Conservation (phyloP, 495 filamentous ascomycete genomes). For the Lasiosphaeria hispida region DNA sequence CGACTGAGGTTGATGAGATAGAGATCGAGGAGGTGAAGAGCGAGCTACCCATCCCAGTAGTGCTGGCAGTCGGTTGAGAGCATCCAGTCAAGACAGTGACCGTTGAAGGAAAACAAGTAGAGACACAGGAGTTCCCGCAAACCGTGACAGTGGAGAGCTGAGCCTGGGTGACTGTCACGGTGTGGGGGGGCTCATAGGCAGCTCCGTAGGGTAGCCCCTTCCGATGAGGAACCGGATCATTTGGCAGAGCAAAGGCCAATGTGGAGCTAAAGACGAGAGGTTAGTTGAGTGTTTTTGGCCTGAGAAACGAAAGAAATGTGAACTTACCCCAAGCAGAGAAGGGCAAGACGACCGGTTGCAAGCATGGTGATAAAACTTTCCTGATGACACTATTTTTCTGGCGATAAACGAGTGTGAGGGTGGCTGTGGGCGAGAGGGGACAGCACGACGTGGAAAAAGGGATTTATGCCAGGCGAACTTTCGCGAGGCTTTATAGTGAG, state of each 20-base stretch:
- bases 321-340: background rate
- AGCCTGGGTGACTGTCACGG: no score
- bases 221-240: background rate
- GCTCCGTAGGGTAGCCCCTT: no score
- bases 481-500: background rate
- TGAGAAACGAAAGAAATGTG: background rate
- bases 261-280: background rate
- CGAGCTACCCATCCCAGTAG: no score
- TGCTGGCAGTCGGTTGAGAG: no score
- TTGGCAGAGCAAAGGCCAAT: background rate
- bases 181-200: no score
- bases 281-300: background rate
- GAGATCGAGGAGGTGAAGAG: no score
- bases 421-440: no score
- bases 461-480: background rate
- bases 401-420: background rate
- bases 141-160: no score
- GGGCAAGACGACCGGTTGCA: background rate
- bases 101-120: no score
- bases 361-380: background rate
- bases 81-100: no score
- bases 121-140: no score
- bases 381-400: background rate
- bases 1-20: no score
- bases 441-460: background rate